phyloP scores from a whole-genome alignment of 1,284 basidiomycete genomes.

The Microbotryum silenes-acaulis region DNA sequence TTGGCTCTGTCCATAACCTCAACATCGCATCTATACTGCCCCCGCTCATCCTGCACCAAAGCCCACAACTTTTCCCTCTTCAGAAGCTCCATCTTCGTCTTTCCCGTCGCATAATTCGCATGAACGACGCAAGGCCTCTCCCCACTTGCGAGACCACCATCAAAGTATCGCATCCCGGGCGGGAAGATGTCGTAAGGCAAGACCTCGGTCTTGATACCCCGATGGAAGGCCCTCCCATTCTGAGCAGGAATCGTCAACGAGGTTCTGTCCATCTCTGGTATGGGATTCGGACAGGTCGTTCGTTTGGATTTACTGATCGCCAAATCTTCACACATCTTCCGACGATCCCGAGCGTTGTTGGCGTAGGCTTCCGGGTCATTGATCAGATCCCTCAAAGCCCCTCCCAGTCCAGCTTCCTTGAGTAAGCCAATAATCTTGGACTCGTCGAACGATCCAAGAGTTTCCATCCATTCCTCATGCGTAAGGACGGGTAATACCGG shows the following conservation, averaged over 20 bases:
- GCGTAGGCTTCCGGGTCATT: slow-evolving; percentile 9
- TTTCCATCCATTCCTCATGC: slow-evolving; percentile 20
- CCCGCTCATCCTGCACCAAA: slow-evolving; percentile 5
- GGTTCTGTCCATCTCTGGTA: background rate
- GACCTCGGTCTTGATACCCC: slow-evolving; percentile 7
- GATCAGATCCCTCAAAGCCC: background rate
- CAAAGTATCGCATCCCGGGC: slow-evolving; percentile 31
- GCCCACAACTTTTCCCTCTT: slow-evolving; percentile 26
- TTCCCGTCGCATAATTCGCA: slow-evolving; percentile 31
- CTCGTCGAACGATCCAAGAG: slow-evolving; percentile 13
- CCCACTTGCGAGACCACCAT: slow-evolving; percentile 22
- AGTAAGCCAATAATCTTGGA: slow-evolving; percentile 21
- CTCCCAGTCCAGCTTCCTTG: slow-evolving; percentile 12
- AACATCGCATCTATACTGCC: slow-evolving; percentile 20
- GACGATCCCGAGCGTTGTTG: slow-evolving; percentile 13
- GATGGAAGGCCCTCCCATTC: background rate
- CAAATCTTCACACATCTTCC: slow-evolving; percentile 2
- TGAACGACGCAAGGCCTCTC: slow-evolving; percentile 28
- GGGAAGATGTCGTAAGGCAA: slow-evolving; percentile 31
- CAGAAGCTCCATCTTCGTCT: slow-evolving; percentile 25
- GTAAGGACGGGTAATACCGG: slow-evolving; percentile 8
- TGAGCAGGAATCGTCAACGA: background rate
- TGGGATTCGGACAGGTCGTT: slow-evolving; percentile 1
- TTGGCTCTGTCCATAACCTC: slow-evolving; percentile 16
- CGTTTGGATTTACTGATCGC: background rate